A percentile compares a stretch with the other conserved stretches of the same genome.
Evolutionary conservation across 164 flowering plant species (phyloP).

Genomic region (Buxus sempervirens): DNA sequence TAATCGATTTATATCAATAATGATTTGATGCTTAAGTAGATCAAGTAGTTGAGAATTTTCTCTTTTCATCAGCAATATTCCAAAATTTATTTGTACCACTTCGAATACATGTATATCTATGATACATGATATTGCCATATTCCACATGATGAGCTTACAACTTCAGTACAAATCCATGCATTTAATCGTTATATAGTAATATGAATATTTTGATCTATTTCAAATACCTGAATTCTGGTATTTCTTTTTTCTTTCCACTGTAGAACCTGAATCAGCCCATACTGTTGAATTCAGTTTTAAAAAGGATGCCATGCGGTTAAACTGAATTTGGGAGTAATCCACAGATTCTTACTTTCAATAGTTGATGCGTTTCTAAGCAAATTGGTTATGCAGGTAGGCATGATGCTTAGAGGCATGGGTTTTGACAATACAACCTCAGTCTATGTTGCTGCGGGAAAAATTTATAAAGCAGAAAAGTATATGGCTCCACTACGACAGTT

Average conservation of each 20-base stretch:
- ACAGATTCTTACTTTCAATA: not conserved
- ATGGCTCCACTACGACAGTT: constrained; percentile 87
- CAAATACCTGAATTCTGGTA: no score
- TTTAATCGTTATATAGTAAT: no score
- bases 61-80: not conserved
- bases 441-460: constrained; percentile 88
- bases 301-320: no score
- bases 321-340: no score
- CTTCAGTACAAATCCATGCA: no score
- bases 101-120: not conserved
- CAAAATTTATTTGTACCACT: not conserved
- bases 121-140: not conserved
- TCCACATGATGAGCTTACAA: no score
- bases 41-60: not conserved
- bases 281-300: no score
- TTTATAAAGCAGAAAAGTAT: constrained; percentile 72
- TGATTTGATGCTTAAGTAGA: not conserved
- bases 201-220: no score
- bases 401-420: constrained; percentile 99
- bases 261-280: no score
- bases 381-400: constrained; percentile 67
- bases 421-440: constrained; percentile 83
- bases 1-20: no score
- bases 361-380: constrained; percentile 3
- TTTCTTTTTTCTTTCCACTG: no score